Percentiles rank a stretch among this genome's conserved stretches.
These are phyloP conservation scores for Suhomyces faveliae DNA, from an alignment of 805 yeast species.

Conservation along the genomic window DNA sequence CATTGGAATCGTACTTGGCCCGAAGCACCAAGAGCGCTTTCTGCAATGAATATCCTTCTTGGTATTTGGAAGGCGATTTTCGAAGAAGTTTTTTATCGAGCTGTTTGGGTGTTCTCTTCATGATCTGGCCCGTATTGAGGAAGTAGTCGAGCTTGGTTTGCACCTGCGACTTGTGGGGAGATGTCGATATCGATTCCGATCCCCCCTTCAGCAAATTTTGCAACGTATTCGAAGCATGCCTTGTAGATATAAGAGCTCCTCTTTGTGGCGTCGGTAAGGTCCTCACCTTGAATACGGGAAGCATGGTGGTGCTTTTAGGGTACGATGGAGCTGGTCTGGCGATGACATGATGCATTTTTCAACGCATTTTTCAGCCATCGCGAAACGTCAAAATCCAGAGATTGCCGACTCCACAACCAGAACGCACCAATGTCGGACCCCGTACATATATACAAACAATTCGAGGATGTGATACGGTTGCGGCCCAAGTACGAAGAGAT, in stretches of 20 bases:
- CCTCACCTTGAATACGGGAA: background rate
- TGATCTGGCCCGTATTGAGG: slow-evolving; percentile 28
- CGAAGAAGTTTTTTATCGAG: slow-evolving; percentile 8
- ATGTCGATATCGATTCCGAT: background rate
- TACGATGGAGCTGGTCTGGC: background rate
- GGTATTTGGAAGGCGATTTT: background rate
- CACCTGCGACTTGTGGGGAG: slow-evolving; percentile 11
- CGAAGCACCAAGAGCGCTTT: slow-evolving; percentile 28
- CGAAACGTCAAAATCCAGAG: background rate
- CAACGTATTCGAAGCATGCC: background rate
- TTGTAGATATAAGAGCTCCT: background rate
- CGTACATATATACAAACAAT: background rate
- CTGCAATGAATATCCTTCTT: slow-evolving; percentile 9
- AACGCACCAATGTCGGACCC: background rate
- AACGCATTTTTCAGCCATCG: background rate
- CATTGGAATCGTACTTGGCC: slow-evolving; percentile 5
- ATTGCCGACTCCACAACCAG: background rate
- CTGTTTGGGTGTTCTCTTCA: slow-evolving; percentile 17
- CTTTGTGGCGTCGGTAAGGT: background rate
- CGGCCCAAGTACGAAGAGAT: background rate
- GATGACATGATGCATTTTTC: background rate
- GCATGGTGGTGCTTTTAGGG: background rate
- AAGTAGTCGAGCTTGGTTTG: slow-evolving; percentile 26
- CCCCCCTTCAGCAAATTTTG: background rate
- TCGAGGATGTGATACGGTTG: background rate